Percentiles rank a stretch among this genome's conserved stretches.
Evolutionary conservation across 1,284 basidiomycete genomes (phyloP).

Genomic region (Melampsora americana): DNA sequence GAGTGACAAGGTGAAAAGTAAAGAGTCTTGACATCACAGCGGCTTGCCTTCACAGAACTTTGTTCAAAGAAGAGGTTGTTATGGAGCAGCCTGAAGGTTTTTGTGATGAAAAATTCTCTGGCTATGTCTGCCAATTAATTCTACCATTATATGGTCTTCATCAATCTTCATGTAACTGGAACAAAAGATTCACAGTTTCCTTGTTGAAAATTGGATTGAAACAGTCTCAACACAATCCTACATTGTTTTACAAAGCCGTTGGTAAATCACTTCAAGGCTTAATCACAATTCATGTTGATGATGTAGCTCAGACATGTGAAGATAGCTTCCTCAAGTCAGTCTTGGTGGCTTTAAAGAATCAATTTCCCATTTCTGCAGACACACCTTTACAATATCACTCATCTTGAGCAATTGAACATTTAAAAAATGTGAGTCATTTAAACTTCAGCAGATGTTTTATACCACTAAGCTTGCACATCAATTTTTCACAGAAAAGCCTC

Average conservation of each 20-base stretch:
- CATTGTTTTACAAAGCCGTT: background rate
- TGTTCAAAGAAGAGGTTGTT: background rate
- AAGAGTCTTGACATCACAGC: background rate
- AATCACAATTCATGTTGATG: background rate
- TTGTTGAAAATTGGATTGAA: background rate
- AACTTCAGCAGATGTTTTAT: background rate
- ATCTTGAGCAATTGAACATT: background rate
- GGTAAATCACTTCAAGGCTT: background rate
- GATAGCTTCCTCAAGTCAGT: background rate
- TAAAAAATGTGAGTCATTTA: background rate
- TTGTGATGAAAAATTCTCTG: background rate
- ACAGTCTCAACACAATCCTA: background rate
- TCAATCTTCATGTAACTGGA: background rate
- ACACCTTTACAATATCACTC: background rate
- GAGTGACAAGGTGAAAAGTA: background rate
- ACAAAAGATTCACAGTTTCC: background rate
- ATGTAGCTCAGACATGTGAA: background rate
- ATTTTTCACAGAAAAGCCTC: background rate
- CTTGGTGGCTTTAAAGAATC: background rate
- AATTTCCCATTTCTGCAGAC: background rate
- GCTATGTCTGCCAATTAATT: background rate
- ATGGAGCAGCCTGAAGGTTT: background rate
- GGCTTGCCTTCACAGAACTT: background rate
- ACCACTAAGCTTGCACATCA: background rate
- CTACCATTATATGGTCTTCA: background rate